Evolutionary conservation across 345 rosid species (phyloP), one percentile per base, ranked within the genome.

Genomic region (Syzygium grande): DNA sequence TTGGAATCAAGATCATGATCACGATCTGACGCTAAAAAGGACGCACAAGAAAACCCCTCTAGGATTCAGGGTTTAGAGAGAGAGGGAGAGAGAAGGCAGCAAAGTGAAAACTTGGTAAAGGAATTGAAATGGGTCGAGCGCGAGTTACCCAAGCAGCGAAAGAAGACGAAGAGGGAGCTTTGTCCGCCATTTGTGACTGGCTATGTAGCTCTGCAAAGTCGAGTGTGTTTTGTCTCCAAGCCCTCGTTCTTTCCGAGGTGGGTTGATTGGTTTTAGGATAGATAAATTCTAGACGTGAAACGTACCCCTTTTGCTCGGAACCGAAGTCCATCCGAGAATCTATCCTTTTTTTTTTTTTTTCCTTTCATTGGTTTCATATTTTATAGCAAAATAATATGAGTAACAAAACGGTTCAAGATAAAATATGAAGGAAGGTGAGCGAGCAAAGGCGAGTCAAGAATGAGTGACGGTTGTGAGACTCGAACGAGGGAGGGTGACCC

Each of bases 141-240:
- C 49, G 0, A 0, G 25, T 30, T 86, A 86, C 87, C 46, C 43
- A 49, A n/a, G 54, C 84, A 43, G 58, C 43, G 11, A 25, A 59
- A 25, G 87, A 86, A 63, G 87, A 51, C 46, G 87, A 86, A 49
- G 80, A n/a, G 56, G 87, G 87, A 61, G 83, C 83, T 61, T 49
- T 52, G 52, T 41, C 87, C 43, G 87, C 87, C 87, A 86, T 86
- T 9, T 7, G 52, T 5, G 80, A 68, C 46, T 41, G 0, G 80
- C 7, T 34, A 5, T 2, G 22, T 9, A 7, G 9, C 43, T 68
- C 43, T 68, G 46, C 43, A 30, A 17, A 59, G 68, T 59, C 78
- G 1, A 30, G 78, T 7, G 41, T 1, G 11, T 9, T 17, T 38
- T 34, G 6, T 68, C 79, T 68, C 79, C 23, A 68, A 34, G 46